Base-by-base conservation (phyloP, 345 rosid genomes). In the Crucihimalaya himalaica region DNA sequence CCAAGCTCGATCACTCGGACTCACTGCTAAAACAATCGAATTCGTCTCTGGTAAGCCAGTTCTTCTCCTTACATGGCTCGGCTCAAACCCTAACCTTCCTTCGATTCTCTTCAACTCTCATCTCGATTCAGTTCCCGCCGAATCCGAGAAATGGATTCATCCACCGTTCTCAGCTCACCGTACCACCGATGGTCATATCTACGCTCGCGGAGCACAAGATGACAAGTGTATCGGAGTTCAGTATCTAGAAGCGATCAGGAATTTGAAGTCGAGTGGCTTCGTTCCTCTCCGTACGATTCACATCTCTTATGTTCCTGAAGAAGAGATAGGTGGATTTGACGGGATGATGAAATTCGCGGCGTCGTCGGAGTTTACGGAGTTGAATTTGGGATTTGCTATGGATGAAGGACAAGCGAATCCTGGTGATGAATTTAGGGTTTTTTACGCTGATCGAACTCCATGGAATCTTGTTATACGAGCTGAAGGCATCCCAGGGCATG, bases 51-150 rank as follows among this genome's bases (percentile, higher is more conserved):
- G 69, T 0, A 93, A 93, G 63, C 93, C 92, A 3, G 47, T 86
- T 31, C 82, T 89, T 18, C 76, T 91, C 2, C 32, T 93, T 21
- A 86, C 94, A 20, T 93, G 98, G 97, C 72, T 79, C 0, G 98
- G 96, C 43, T 82, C 94, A 2, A 39, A 88, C 71, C 90, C 92
- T 14, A 75, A 87, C 16, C 91, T 91, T 21, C 87, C 89, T 32
- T 91, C 93, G 0, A 42, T 93, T 37, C 87, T 93, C 66, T 81
- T 93, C 77, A 93, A 91, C 81, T 91, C 98, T 74, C 97, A 93
- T 68, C 89, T 93, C 81, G 98, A 93, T 65, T 93, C 97, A 45
- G 98, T 93, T 76, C 97, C 97, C 2, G 88, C 85, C 11, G 97
- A 94, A 62, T 84, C 88, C 16, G 73, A 84, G 37, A 89, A 88